These are phyloP conservation scores for Aspergillus baeticus DNA, from an alignment of 495 filamentous ascomycete genomes.

Conservation along the genomic window DNA sequence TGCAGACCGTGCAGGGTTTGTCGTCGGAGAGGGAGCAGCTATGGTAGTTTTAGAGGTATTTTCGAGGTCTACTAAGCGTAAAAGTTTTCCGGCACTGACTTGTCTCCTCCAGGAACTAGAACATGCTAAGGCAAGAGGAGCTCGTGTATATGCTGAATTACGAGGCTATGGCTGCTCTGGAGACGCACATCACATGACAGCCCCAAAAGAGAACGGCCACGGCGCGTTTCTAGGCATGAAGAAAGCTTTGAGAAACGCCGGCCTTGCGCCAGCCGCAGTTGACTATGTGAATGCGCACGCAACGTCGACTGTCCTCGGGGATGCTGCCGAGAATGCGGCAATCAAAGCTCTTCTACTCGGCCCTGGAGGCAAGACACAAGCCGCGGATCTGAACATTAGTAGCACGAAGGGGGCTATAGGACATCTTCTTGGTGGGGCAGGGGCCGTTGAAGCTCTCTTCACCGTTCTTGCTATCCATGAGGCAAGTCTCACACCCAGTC, in stretches of 20 bases:
- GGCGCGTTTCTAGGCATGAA: constrained; percentile 86
- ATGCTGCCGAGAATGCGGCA: constrained; percentile 82
- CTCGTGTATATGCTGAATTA: constrained; percentile 84
- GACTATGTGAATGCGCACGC: constrained; percentile 97
- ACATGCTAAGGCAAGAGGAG: constrained; percentile 77
- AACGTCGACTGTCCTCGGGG: constrained; percentile 81
- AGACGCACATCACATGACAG: constrained; percentile 91
- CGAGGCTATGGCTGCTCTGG: constrained; percentile 83
- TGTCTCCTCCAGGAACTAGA: constrained; percentile 63
- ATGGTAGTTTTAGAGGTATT: constrained; percentile 77
- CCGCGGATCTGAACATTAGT: constrained; percentile 74
- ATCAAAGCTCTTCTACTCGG: constrained; percentile 78
- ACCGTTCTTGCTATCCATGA: constrained; percentile 73
- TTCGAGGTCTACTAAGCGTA: background rate
- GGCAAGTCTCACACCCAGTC: constrained; percentile 50
- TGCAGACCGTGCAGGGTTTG: constrained; percentile 76
- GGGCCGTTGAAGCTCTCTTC: constrained; percentile 85
- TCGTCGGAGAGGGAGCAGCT: constrained; percentile 89
- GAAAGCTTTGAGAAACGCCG: constrained; percentile 72
- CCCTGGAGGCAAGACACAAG: constrained; percentile 58
- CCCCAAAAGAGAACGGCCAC: constrained; percentile 74
- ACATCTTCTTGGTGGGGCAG: constrained; percentile 88
- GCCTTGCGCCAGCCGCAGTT: constrained; percentile 63
- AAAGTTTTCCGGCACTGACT: background rate
- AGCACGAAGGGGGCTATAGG: constrained; percentile 94